Evolutionary conservation across 306 rosid genomes (phyloP), one percentile per base, ranked within the genome.

Genomic region (Herpetospermum pedunculosum): DNA sequence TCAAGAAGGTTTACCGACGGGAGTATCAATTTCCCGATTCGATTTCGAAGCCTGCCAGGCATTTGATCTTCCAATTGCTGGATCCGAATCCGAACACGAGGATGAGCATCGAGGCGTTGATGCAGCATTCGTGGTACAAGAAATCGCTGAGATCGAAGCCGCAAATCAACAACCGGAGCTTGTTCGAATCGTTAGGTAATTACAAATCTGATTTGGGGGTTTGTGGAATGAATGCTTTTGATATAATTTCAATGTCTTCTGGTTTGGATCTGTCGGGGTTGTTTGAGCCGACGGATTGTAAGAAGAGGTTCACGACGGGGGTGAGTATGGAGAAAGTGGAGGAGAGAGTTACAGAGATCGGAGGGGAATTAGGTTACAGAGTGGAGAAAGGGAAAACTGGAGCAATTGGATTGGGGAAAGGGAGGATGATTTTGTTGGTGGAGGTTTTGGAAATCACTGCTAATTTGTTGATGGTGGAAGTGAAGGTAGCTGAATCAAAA

Each of bases 191-290:
- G 3, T 73, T 77, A n/a, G 54, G 63, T 23, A 68, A 80, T 14
- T 70, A 55, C 35, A 81, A 76, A 29, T 5, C 40, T 2, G 78
- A 70, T 0, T 48, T 4, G 44, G 76, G 52, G 13, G 73, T 73
- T 23, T 64, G 83, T 8, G 85, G 83, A 18, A 73, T 79, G 83
- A 93, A 91, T 54, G 98, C 98, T 0, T 93, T 93, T n/a, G 88
- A 93, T n/a, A 89, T 93, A 76, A 93, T 93, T 30, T 90, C 94
- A 2, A 80, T 93, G 87, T 91, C 98, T 1, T 86, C 98, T 43
- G 98, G 97, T 47, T 47, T 93, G 84, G 86, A 93, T 32, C 65
- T 93, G 69, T 85, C 94, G 16, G 92, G 98, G 43, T 63, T 93
- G 58, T 87, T 93, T 5, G 96, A 89, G 80, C 59, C 77, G 49